phyloP scores from a whole-genome alignment of 148 eudicot genomes.

The Euryodendron excelsum region DNA sequence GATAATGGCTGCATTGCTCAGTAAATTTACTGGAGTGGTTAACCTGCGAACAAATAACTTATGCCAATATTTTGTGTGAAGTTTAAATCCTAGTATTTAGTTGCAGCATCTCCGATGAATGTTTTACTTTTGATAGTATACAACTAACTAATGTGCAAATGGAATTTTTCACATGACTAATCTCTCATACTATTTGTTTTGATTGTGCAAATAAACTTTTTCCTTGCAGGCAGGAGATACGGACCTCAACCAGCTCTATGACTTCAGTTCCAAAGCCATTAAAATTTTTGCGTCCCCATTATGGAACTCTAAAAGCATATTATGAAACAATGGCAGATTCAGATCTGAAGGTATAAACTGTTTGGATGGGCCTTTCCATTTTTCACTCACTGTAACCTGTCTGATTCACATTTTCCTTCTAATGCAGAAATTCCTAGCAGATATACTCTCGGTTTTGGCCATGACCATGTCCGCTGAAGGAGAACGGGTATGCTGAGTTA shows the following conservation, averaged over 20 bases:
- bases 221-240: conserved; percentile 72
- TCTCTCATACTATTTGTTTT: neutral
- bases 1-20: neutral
- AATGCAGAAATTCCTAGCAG: conserved; percentile 73
- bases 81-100: neutral
- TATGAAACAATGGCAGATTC: conserved; percentile 64
- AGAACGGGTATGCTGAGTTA: conserved; percentile 62
- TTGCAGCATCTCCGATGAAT: neutral
- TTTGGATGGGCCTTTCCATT: neutral
- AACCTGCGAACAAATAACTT: neutral
- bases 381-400: neutral
- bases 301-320: conserved; percentile 70
- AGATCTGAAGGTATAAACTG: conserved; percentile 56
- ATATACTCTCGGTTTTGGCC: conserved; percentile 90
- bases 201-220: neutral
- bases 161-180: neutral
- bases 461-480: conserved; percentile 91
- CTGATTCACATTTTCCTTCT: neutral
- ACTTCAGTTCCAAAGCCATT: conserved; percentile 92
- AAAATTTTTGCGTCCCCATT: conserved; percentile 87
- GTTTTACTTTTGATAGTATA: neutral
- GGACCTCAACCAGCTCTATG: conserved; percentile 89
- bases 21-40: neutral
- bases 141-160: neutral
- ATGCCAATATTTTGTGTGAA: neutral